Evolutionary conservation across 176 grass and related monocot species (phyloP).

Genomic region (Neostapfia colusana): DNA sequence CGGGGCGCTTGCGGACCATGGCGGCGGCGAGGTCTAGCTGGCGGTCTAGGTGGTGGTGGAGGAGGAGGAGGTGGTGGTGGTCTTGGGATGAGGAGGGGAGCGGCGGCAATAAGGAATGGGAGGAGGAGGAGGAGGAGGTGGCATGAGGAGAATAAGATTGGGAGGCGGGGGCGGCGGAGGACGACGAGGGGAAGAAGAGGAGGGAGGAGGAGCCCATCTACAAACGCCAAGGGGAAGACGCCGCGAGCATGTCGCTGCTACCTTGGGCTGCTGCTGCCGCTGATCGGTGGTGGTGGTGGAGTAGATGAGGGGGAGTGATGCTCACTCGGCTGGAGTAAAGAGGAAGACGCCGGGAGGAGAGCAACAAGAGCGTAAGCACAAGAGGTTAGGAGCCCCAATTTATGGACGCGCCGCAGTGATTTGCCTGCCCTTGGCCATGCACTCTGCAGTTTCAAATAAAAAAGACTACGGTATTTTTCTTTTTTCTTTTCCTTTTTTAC

Average conservation of each 20-base stretch:
- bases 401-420: not conserved
- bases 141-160: conserved; percentile 36
- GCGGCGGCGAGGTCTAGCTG: conserved; percentile 52
- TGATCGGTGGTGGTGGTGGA: not conserved
- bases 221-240: conserved; percentile 66
- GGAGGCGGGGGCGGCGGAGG: conserved; percentile 34
- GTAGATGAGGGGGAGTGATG: not conserved
- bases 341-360: conserved; percentile 44
- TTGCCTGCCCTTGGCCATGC: not conserved
- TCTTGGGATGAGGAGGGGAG: not conserved
- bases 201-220: conserved; percentile 87
- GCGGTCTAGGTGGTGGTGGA: conserved; percentile 42
- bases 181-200: conserved; percentile 65
- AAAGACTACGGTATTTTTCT: too few species aligned
- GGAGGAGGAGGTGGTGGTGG: conserved; percentile 35
- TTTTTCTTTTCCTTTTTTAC: not conserved
- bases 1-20: conserved; percentile 81
- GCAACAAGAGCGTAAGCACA: conserved; percentile 36
- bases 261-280: not conserved
- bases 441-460: not conserved
- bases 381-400: conserved; percentile 30
- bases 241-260: conserved; percentile 51
- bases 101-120: conserved; percentile 37
- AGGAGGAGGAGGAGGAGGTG: conserved; percentile 26
- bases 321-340: not conserved